Conservation (phyloP, 2,329 filamentous ascomycete species). For the Diaporthe nobilis region DNA sequence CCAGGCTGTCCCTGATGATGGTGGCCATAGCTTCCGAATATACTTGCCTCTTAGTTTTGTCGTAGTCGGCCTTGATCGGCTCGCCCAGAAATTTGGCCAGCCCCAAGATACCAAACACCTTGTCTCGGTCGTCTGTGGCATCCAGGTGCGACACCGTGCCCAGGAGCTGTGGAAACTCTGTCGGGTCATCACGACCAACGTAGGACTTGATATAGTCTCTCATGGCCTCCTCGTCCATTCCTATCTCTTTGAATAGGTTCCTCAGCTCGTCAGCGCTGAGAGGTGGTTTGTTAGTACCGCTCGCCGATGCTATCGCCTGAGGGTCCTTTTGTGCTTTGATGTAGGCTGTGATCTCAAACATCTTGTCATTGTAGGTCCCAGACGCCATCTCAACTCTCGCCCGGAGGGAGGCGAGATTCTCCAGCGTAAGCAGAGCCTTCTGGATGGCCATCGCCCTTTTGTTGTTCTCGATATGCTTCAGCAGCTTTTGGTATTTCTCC, state of each 20-base stretch:
- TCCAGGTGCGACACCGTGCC: not conserved
- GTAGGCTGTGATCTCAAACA: not conserved
- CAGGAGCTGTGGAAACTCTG: not conserved
- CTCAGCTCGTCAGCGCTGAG: not conserved
- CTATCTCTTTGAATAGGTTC: not conserved
- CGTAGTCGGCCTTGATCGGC: conserved; percentile 20
- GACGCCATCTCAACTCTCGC: not conserved
- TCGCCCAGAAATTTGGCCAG: not conserved
- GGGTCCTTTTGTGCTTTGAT: not conserved
- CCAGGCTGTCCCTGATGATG: conserved; percentile 2
- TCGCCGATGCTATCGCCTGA: not conserved
- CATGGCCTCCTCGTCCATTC: not conserved
- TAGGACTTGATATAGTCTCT: not conserved
- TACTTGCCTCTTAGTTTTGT: not conserved
- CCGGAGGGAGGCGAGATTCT: not conserved
- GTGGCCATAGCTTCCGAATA: conserved; percentile 25
- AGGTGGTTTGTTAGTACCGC: not conserved
- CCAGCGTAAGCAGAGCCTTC: not conserved
- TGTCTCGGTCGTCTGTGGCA: conserved; percentile 5
- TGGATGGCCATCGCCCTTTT: not conserved
- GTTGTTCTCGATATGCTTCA: conserved; percentile 1
- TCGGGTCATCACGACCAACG: not conserved
- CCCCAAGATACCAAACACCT: conserved; percentile 20
- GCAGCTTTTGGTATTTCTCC: not conserved
- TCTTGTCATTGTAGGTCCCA: not conserved